These are phyloP conservation scores for Saccharomyces hybrid DNA, from an alignment of 1,139 yeast genomes.

Conservation along the genomic window DNA sequence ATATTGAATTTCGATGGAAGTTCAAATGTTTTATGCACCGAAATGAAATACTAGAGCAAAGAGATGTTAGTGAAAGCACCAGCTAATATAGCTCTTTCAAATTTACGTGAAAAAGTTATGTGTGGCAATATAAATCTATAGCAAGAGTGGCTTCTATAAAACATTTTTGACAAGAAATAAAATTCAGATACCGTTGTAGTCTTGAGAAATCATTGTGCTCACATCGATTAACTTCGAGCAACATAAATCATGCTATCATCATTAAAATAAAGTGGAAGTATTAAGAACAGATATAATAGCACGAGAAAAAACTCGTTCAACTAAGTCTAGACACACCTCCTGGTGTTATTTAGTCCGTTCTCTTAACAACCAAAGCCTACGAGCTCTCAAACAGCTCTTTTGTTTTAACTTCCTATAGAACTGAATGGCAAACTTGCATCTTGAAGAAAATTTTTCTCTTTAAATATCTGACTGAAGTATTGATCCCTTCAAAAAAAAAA, in stretches of 20 bases:
- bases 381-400: background rate
- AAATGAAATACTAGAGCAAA: background rate
- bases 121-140: background rate
- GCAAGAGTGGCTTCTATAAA: background rate
- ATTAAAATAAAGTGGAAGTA: slow-evolving; percentile 18
- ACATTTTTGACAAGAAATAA: background rate
- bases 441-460: background rate
- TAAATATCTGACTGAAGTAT: background rate
- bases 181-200: slow-evolving; percentile 99
- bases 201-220: slow-evolving; percentile 79
- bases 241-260: slow-evolving; percentile 41
- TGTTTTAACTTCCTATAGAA: background rate
- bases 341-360: background rate
- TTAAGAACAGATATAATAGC: background rate
- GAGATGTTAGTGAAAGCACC: background rate
- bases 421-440: too few species aligned
- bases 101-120: background rate
- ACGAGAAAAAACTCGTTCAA: background rate
- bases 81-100: background rate
- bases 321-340: background rate
- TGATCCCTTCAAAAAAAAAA: background rate
- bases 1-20: background rate
- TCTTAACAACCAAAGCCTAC: background rate
- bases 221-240: slow-evolving; percentile 54
- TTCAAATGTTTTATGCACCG: background rate